phyloP scores from a whole-genome alignment of 495 filamentous ascomycete genomes.

The Mytilinidion resinicola region DNA sequence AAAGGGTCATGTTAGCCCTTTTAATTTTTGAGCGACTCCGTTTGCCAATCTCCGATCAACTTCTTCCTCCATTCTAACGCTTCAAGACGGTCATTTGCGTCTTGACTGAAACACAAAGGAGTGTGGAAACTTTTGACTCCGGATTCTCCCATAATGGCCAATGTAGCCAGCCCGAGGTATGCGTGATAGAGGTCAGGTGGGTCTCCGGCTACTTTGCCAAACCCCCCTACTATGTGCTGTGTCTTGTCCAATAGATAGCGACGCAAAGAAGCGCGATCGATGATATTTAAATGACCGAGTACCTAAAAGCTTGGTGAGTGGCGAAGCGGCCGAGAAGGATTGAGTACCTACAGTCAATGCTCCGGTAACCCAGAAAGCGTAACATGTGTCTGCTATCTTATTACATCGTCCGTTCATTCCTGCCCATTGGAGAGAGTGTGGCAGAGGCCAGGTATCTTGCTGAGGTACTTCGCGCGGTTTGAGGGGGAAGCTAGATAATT shows the following conservation, averaged over 20 bases:
- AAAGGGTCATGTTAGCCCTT: no score
- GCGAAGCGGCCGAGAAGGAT: conserved; percentile 2
- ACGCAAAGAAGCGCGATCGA: conserved; percentile 55
- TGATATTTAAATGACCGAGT: conserved; percentile 54
- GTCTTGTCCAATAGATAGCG: conserved; percentile 79
- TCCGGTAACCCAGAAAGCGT: conserved; percentile 81
- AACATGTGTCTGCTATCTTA: conserved; percentile 89
- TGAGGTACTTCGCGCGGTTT: conserved; percentile 15
- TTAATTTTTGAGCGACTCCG: no score
- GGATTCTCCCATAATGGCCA: conserved; percentile 41
- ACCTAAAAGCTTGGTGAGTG: conserved; percentile 42
- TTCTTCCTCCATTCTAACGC: conserved; percentile 19
- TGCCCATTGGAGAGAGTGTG: conserved; percentile 42
- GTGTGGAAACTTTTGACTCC: conserved; percentile 27
- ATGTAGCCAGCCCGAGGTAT: conserved; percentile 75
- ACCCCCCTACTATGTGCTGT: conserved; percentile 88
- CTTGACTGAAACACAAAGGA: conserved; percentile 43
- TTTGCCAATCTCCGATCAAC: conserved; percentile 4
- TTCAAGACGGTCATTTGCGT: conserved; percentile 18
- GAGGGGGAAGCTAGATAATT: conserved; percentile 21
- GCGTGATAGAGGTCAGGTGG: conserved; percentile 86
- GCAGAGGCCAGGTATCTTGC: conserved; percentile 13
- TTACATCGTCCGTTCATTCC: conserved; percentile 87
- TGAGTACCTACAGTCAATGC: conserved; percentile 53
- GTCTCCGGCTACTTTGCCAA: conserved; percentile 74